These are phyloP conservation scores for Fraxinus ornus DNA, from an alignment of 305 asterid species.

Conservation along the genomic window DNA sequence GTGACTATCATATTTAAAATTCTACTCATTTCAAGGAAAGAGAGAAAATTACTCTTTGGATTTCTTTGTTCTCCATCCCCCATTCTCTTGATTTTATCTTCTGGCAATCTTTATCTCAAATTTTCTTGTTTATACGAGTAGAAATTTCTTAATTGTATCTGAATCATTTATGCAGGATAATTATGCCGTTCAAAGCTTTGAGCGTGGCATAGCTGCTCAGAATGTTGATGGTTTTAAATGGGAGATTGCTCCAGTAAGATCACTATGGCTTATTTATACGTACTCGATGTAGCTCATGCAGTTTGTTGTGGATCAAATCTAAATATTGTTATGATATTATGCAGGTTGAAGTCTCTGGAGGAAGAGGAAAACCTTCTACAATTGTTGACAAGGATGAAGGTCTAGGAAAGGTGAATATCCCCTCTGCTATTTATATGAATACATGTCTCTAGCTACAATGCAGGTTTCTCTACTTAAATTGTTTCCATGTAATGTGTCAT, in stretches of 20 bases:
- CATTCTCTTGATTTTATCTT: background rate
- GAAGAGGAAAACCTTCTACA: conserved; percentile 87
- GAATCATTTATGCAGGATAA: conserved; percentile 54
- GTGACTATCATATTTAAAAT: background rate
- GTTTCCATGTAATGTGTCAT: background rate
- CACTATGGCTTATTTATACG: background rate
- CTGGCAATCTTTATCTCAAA: background rate
- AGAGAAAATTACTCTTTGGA: background rate
- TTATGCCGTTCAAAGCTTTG: conserved; percentile 89
- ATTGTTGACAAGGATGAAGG: conserved; percentile 33
- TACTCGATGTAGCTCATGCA: background rate
- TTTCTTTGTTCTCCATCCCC: background rate
- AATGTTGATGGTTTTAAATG: conserved; percentile 74
- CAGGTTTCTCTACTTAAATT: background rate
- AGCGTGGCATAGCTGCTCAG: conserved; percentile 98
- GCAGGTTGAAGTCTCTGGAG: conserved; percentile 95
- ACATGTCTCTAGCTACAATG: background rate
- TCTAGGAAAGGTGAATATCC: conserved; percentile 20
- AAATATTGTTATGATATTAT: conserved; percentile 25
- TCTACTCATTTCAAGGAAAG: background rate
- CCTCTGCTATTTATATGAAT: background rate
- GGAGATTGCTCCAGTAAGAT: conserved; percentile 90
- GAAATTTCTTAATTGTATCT: conserved; percentile 18
- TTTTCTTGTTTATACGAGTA: background rate
- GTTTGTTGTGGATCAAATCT: background rate